These are phyloP conservation scores for Oxalis stricta DNA, from an alignment of 441 rosid genomes.

Conservation along the genomic window DNA sequence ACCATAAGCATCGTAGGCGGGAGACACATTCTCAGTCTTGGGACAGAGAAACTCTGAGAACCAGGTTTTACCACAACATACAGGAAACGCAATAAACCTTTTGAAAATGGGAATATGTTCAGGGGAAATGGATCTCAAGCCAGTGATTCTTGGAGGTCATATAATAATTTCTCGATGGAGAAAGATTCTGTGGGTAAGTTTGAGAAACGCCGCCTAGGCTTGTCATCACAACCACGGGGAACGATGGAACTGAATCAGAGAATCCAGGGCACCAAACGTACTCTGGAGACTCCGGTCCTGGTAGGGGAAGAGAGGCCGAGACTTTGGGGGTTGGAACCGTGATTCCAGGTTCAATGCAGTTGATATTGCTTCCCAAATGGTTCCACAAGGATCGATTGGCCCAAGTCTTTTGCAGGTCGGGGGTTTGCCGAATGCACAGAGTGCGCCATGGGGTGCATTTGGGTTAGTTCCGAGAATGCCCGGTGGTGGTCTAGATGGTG, in stretches of 20 bases:
- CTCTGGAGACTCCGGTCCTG: conserved; percentile 51
- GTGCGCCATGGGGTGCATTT: conserved; percentile 66
- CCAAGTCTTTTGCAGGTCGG: conserved; percentile 56
- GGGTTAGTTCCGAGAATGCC: conserved; percentile 73
- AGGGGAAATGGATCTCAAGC: conserved; percentile 52
- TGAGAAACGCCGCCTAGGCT: conserved; percentile 47
- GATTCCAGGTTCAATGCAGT: conserved; percentile 54
- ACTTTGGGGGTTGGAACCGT: conserved; percentile 54
- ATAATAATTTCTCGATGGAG: conserved; percentile 19
- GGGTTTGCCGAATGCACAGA: conserved; percentile 55
- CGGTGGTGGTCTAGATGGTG: conserved; percentile 67
- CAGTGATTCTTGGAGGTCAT: conserved; percentile 32
- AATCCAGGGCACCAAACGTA: conserved; percentile 34
- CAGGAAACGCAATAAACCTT: conserved; percentile 52
- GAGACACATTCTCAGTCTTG: conserved; percentile 58
- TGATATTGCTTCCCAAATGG: conserved; percentile 74
- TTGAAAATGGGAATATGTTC: conserved; percentile 51
- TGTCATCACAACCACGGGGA: conserved; percentile 26
- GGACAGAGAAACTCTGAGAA: conserved; percentile 57
- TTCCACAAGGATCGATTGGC: conserved; percentile 42
- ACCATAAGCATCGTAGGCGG: conserved; percentile 88
- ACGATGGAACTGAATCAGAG: conserved; percentile 47
- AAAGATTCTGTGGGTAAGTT: conserved; percentile 28
- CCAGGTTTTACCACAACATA: conserved; percentile 42
- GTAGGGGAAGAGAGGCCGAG: conserved; percentile 92